A percentile compares a stretch with the other conserved stretches of the same genome.
phyloP scores from a whole-genome alignment of 108 stramenopile genomes.

The Mediolabrus comicus region DNA sequence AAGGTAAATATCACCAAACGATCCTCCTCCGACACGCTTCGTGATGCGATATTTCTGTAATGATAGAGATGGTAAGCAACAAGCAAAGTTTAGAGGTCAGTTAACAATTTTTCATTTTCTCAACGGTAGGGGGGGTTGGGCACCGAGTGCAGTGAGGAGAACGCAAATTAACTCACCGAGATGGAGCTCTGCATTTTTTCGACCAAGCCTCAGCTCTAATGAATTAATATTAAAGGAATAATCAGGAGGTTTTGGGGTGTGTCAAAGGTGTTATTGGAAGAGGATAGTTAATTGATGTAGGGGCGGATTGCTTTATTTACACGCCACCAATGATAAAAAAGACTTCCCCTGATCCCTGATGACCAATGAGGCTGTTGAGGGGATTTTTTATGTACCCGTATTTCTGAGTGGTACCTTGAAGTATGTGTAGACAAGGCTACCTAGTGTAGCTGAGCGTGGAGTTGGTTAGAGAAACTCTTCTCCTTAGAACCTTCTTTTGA shows the following conservation, averaged over 20 bases:
- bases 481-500: background rate
- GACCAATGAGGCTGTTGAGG: too few relatives aligned
- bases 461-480: too few relatives aligned
- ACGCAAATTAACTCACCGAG: conserved; percentile 40
- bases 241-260: background rate
- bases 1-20: conserved; percentile 99
- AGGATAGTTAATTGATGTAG: too few relatives aligned
- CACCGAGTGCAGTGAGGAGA: background rate
- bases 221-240: background rate
- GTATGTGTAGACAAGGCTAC: too few relatives aligned
- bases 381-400: too few relatives aligned
- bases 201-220: background rate
- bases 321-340: too few relatives aligned
- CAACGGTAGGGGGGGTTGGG: background rate
- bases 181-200: conserved; percentile 54
- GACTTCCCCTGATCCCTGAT: too few relatives aligned
- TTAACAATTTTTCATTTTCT: background rate
- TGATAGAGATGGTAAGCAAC: background rate
- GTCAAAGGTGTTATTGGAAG: background rate
- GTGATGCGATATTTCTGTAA: conserved; percentile 95
- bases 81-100: conserved; percentile 6
- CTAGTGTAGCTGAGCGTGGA: too few relatives aligned
- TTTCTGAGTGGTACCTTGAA: too few relatives aligned
- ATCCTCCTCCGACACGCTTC: conserved; percentile 98
- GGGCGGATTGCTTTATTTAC: too few relatives aligned